Conservation (phyloP, 2,329 filamentous ascomycete genomes). For the Microcyclospora tardicrescens region DNA sequence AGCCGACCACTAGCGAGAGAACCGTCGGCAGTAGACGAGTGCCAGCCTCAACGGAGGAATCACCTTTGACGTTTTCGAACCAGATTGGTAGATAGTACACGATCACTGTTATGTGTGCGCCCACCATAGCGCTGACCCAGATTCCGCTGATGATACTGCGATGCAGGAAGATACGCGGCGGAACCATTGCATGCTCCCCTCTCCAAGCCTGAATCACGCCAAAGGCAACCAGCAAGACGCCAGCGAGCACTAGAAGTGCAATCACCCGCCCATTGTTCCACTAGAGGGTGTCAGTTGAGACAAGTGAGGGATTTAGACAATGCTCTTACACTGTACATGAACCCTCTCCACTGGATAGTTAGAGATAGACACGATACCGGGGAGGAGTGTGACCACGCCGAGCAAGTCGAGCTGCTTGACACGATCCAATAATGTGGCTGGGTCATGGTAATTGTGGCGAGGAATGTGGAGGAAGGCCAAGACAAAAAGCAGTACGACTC, state of each 20-base stretch:
- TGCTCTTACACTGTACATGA: constrained; percentile 20
- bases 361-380: too few species aligned
- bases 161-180: constrained; percentile 30
- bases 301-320: not conserved
- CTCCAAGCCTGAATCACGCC: constrained; percentile 28
- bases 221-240: constrained; percentile 27
- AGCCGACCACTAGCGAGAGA: constrained; percentile 30
- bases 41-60: constrained; percentile 31
- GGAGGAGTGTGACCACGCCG: constrained; percentile 30
- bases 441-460: not conserved
- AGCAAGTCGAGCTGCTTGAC: constrained; percentile 33
- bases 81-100: constrained; percentile 34
- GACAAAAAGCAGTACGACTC: constrained; percentile 24
- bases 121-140: constrained; percentile 28
- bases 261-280: constrained; percentile 35
- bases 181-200: constrained; percentile 30
- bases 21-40: constrained; percentile 34
- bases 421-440: constrained; percentile 23
- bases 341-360: constrained; percentile 27
- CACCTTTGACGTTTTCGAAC: constrained; percentile 37
- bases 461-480: constrained; percentile 28
- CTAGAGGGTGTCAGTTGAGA: not conserved
- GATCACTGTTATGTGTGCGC: constrained; percentile 27
- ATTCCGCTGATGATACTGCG: constrained; percentile 28
- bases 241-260: constrained; percentile 32